These are phyloP conservation scores for Sphagnum magellanicum DNA, from an alignment of 228 moss, liverwort and hornwort species.

Conservation along the genomic window DNA sequence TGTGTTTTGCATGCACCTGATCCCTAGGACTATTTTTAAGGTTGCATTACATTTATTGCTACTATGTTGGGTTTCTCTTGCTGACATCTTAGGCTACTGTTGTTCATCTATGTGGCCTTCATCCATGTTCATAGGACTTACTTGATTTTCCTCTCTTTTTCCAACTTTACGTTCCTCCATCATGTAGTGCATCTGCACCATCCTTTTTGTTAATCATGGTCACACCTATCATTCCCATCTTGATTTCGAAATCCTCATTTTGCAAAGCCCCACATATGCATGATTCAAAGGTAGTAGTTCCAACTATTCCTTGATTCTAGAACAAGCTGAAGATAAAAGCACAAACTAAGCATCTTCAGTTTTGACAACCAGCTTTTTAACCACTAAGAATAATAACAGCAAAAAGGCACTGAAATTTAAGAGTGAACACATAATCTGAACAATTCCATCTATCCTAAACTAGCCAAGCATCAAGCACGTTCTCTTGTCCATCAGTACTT, in stretches of 20 bases:
- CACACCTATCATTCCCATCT: conserved; percentile 12
- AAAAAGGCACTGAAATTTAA: too few species aligned
- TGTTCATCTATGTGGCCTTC: conserved; percentile 16
- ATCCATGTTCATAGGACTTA: conserved; percentile 14
- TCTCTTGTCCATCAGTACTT: conserved; percentile 7
- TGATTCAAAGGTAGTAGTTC: too few species aligned
- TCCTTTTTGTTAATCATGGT: conserved; percentile 11
- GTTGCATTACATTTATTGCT: conserved; percentile 15
- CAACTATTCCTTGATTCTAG: too few species aligned
- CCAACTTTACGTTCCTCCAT: conserved; percentile 11
- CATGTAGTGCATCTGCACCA: conserved; percentile 5
- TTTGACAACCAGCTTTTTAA: too few species aligned
- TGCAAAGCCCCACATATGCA: too few species aligned
- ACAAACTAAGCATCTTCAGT: too few species aligned
- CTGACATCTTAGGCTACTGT: conserved; percentile 6
- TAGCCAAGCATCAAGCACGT: too few species aligned
- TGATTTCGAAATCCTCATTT: background rate
- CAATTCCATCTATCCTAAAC: too few species aligned
- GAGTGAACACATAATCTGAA: too few species aligned
- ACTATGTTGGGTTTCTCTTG: conserved; percentile 14
- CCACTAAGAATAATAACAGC: too few species aligned
- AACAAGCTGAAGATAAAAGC: too few species aligned
- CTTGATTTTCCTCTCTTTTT: conserved; percentile 12
- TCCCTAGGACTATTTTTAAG: background rate
- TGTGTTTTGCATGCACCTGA: background rate